A percentile compares a stretch with the other conserved stretches of the same genome.
These are phyloP conservation scores for Cladochytrium replicatum DNA, from an alignment of 192 early-diverging fungal species.

Conservation along the genomic window DNA sequence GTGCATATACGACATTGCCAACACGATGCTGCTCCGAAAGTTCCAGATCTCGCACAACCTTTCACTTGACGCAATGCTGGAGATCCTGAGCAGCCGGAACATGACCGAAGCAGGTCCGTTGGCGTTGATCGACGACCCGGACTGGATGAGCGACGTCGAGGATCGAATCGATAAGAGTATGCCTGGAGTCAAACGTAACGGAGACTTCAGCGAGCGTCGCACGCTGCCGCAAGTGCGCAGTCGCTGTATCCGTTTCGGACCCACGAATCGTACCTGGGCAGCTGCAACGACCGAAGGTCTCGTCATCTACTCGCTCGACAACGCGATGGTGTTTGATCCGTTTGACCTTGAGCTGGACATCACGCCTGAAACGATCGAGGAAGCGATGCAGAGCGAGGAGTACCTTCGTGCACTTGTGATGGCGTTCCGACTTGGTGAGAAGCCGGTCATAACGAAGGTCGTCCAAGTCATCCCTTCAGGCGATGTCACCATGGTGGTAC, in stretches of 20 bases:
- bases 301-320: conserved; percentile 91
- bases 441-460: conserved; percentile 59
- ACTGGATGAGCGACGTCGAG: conserved; percentile 74
- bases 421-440: conserved; percentile 89
- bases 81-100: conserved; percentile 76
- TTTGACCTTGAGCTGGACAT: conserved; percentile 97
- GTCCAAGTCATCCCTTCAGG: conserved; percentile 70
- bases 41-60: conserved; percentile 89
- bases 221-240: conserved; percentile 74
- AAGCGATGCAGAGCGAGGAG: conserved; percentile 63
- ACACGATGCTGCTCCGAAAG: conserved; percentile 66
- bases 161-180: conserved; percentile 70
- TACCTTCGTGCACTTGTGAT: conserved; percentile 84
- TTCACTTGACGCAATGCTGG: conserved; percentile 85
- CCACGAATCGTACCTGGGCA: conserved; percentile 90
- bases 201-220: conserved; percentile 72
- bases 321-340: conserved; percentile 88
- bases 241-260: conserved; percentile 80
- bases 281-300: conserved; percentile 94
- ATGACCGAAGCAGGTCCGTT: conserved; percentile 92
- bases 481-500: conserved; percentile 60
- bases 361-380: conserved; percentile 76
- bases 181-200: conserved; percentile 74
- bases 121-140: conserved; percentile 73
- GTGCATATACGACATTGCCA: conserved; percentile 83